Evolutionary conservation across 78 protist species (phyloP), one percentile per base, ranked within the genome.

Genomic region (Capsaspora owczarzaki): DNA sequence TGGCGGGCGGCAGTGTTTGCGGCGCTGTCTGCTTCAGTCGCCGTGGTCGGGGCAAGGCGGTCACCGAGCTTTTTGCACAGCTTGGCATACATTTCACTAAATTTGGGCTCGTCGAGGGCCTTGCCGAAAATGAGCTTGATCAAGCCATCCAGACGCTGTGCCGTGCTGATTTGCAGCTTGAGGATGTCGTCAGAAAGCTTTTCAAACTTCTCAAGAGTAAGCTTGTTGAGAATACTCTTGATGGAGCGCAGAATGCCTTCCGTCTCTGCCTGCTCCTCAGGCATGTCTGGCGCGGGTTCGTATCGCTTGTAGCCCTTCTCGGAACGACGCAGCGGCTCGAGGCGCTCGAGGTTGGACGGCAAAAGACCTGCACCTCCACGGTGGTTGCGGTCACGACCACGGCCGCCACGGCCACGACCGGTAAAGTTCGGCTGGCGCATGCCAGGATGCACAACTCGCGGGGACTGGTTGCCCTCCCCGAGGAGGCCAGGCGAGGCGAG

Each of bases 41-140:
- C n/a, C 56, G 56, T 20, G n/a, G 56, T 49, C 56, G 16, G 16
- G 16, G 56, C 56, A 49, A 49, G 56, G 56, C 56, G 56, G n/a
- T 49, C n/a, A 49, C 56, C 6, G n/a, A 63, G 41, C 35, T 25
- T 6, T 8, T 35, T 6, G 41, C 72, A 63, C 38, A 63, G 72
- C 43, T 63, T 20, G 2, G 72, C 72, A 41, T 63, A 84, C 80
- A 84, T 49, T 29, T 27, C 0, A 49, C 78, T 61, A 35, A 78
- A 84, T 37, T 29, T 14, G 14, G 84, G 88, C 79, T 84, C 88
- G 43, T 37, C 51, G 29, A 84, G 79, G 2, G 88, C 88, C 80
- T 84, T 63, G n/a, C 41, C 19, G 72, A 22, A 63, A 41, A 63
- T 29, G 43, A 8, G 41, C 22, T 35, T 41, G 33, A 63, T 35